Conservation (phyloP, 164 flowering plant species). For the Buxus sempervirens region DNA sequence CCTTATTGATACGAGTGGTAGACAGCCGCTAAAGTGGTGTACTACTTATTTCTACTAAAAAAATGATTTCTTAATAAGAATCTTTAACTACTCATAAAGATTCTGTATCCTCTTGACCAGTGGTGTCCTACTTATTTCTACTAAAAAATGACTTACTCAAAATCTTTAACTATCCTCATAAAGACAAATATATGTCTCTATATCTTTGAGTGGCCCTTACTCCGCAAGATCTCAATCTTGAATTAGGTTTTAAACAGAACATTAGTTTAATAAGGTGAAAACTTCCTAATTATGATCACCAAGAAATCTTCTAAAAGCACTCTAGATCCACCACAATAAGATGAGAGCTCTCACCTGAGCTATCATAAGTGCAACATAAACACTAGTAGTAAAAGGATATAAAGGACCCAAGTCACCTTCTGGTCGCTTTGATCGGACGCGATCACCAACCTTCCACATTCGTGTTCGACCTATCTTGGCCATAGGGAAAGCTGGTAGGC, state of each 20-base stretch:
- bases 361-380: constrained; percentile 92
- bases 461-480: constrained; percentile 93
- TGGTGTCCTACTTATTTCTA: too few relatives aligned
- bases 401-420: constrained; percentile 85
- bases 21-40: too few relatives aligned
- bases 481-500: constrained; percentile 94
- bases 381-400: constrained; percentile 91
- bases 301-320: too few relatives aligned
- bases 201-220: constrained; percentile 92
- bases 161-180: too few relatives aligned
- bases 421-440: constrained; percentile 63
- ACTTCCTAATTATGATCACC: background rate
- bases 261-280: background rate
- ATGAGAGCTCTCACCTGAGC: constrained; percentile 63
- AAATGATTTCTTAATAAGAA: too few relatives aligned
- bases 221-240: constrained; percentile 88
- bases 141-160: too few relatives aligned
- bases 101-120: too few relatives aligned
- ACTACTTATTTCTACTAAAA: too few relatives aligned
- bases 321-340: background rate
- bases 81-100: too few relatives aligned
- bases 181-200: too few relatives aligned
- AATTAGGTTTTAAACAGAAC: background rate
- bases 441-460: constrained; percentile 98
- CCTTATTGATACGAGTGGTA: too few relatives aligned